phyloP scores from a whole-genome alignment of 2,329 filamentous ascomycete genomes.

The Aspergillus pseudoviridinutans region DNA sequence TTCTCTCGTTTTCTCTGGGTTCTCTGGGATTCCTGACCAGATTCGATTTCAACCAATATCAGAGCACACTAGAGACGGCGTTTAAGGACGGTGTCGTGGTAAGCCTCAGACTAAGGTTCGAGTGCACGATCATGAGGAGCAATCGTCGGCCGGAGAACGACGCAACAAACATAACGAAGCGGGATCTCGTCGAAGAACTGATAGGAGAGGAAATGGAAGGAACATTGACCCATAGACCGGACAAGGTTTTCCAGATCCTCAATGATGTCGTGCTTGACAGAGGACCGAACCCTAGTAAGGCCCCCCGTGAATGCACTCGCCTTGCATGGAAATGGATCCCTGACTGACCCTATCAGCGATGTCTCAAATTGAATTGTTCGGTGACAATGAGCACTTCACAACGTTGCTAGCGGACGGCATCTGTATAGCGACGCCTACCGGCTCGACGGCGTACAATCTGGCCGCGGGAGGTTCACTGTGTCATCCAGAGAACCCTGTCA shows the following conservation, averaged over 20 bases:
- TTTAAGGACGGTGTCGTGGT: conserved; percentile 84
- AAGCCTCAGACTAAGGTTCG: conserved; percentile 81
- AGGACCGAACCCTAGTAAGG: conserved; percentile 82
- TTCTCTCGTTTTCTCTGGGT: conserved; percentile 85
- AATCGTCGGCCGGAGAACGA: conserved; percentile 31
- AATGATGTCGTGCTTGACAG: conserved; percentile 97
- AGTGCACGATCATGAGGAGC: conserved; percentile 84
- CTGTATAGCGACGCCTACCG: conserved; percentile 90
- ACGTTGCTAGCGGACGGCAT: conserved; percentile 90
- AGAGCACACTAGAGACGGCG: conserved; percentile 63
- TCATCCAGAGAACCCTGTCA: conserved; percentile 94
- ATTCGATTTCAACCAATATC: conserved; percentile 80
- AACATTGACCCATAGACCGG: conserved; percentile 77
- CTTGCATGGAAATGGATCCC: background rate
- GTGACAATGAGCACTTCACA: conserved; percentile 92
- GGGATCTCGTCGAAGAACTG: conserved; percentile 83
- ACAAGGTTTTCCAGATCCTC: conserved; percentile 81
- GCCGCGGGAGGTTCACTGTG: conserved; percentile 93
- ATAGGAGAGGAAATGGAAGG: conserved; percentile 83
- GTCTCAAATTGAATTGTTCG: conserved; percentile 88
- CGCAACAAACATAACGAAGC: conserved; percentile 33
- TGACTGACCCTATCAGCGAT: conserved; percentile 57
- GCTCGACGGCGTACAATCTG: conserved; percentile 92
- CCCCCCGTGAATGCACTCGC: background rate
- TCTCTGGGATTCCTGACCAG: conserved; percentile 94